phyloP scores from a whole-genome alignment of 192 early-diverging fungal genomes.

The Rhizophagus prolifer region DNA sequence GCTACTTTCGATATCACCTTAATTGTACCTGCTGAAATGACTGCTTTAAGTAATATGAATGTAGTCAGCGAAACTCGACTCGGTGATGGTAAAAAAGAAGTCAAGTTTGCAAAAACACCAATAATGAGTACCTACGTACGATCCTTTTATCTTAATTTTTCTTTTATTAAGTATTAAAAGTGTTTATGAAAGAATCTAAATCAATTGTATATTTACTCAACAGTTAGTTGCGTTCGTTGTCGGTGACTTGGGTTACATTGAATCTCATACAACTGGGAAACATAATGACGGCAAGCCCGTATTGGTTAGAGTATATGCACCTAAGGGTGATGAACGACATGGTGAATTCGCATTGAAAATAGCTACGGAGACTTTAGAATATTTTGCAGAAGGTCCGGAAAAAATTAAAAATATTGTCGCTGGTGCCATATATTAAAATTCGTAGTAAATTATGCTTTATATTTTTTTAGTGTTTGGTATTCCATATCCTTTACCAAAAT shows the following conservation, averaged over 20 bases:
- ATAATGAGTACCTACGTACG: constrained; percentile 91
- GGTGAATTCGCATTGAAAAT: constrained; percentile 84
- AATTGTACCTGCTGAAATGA: constrained; percentile 69
- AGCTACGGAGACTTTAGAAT: constrained; percentile 74
- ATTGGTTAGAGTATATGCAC: constrained; percentile 82
- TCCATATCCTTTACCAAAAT: constrained; percentile 90
- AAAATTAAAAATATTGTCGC: no score
- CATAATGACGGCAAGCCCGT: constrained; percentile 71
- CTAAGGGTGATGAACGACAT: constrained; percentile 73
- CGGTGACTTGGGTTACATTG: constrained; percentile 92
- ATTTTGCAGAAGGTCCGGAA: constrained; percentile 31
- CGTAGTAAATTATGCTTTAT: constrained; percentile 9
- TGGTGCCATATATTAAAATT: no score
- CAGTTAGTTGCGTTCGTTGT: constrained; percentile 86
- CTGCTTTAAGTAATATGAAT: constrained; percentile 93
- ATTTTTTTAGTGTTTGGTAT: constrained; percentile 86
- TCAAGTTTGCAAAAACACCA: constrained; percentile 87
- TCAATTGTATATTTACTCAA: background rate
- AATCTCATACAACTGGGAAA: constrained; percentile 67
- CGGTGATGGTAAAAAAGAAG: constrained; percentile 67
- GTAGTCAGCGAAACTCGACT: constrained; percentile 63
- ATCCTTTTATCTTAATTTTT: background rate
- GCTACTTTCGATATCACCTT: constrained; percentile 92
- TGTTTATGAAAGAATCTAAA: background rate
- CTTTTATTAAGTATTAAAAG: background rate